Conservation (phyloP, 768 basidiomycete genomes). For the Russula abietina region DNA sequence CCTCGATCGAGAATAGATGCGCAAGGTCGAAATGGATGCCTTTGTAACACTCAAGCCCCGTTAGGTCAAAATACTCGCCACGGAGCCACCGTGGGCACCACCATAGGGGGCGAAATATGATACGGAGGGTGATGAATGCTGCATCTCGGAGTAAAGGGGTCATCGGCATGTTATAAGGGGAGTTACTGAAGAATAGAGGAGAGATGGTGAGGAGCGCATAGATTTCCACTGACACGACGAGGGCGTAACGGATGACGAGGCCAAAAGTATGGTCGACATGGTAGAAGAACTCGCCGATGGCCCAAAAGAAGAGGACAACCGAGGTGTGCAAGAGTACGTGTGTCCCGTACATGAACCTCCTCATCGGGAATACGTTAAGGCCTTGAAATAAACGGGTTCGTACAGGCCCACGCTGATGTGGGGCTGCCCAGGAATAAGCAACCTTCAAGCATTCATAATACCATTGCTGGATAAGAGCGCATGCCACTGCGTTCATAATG, state of each 20-base stretch:
- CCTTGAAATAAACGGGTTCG: constrained; percentile 12
- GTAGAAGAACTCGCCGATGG: constrained; percentile 15
- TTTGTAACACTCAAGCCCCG: neutral
- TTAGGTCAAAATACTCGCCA: no score
- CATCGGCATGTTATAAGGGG: constrained; percentile 18
- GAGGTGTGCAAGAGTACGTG: constrained; percentile 14
- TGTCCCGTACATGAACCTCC: constrained; percentile 12
- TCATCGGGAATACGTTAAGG: constrained; percentile 11
- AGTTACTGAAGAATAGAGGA: constrained; percentile 9
- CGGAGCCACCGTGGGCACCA: neutral
- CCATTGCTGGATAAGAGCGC: no score
- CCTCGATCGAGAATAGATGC: neutral
- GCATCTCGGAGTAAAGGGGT: no score
- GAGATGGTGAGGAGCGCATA: constrained; percentile 14
- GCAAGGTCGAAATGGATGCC: constrained; percentile 5
- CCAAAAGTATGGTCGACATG: neutral
- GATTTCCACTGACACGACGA: neutral
- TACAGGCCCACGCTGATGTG: constrained; percentile 13
- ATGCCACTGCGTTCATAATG: constrained; percentile 12
- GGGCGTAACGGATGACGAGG: neutral
- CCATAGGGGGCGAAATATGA: neutral
- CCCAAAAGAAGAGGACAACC: constrained; percentile 18
- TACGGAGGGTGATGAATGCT: neutral
- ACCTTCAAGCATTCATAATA: constrained; percentile 1
- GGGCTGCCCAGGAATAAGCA: constrained; percentile 6